A percentile compares a stretch with the other conserved stretches of the same genome.
Conservation (phyloP, 1,139 yeast genomes). For the Zygosaccharomyces pseudobailii region DNA sequence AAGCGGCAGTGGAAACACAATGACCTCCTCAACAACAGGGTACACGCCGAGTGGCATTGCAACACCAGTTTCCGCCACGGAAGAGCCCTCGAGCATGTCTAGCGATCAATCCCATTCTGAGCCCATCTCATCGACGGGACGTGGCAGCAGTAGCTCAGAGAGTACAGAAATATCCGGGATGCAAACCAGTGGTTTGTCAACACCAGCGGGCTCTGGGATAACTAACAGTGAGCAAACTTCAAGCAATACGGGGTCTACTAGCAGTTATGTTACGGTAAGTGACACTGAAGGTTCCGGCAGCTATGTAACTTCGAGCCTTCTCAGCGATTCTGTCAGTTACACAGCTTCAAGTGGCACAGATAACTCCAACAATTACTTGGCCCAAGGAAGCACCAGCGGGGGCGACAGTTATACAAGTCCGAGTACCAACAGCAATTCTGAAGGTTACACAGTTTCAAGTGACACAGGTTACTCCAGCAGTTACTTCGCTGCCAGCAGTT, state of each 20-base stretch:
- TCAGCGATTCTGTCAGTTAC: neutral
- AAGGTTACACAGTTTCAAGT: neutral
- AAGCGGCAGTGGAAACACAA: neutral
- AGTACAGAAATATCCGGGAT: conserved; percentile 1
- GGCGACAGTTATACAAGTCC: neutral
- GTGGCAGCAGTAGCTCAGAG: neutral
- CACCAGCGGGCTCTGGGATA: neutral
- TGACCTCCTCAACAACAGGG: neutral
- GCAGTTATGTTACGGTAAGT: neutral
- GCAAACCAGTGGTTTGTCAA: neutral
- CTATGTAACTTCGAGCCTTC: neutral
- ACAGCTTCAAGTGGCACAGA: neutral
- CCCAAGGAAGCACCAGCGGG: too few relatives aligned
- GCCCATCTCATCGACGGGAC: neutral
- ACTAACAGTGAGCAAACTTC: neutral
- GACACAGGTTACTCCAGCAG: neutral
- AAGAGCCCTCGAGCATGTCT: neutral
- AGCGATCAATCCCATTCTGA: neutral
- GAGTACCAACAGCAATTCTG: neutral
- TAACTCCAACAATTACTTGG: too few relatives aligned
- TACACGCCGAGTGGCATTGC: neutral
- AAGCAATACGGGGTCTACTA: neutral
- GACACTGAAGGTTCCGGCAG: neutral
- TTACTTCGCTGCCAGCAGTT: too few relatives aligned
- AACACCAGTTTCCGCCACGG: neutral